Conservation (phyloP, 2,329 filamentous ascomycete genomes). For the Cercospora sp. region DNA sequence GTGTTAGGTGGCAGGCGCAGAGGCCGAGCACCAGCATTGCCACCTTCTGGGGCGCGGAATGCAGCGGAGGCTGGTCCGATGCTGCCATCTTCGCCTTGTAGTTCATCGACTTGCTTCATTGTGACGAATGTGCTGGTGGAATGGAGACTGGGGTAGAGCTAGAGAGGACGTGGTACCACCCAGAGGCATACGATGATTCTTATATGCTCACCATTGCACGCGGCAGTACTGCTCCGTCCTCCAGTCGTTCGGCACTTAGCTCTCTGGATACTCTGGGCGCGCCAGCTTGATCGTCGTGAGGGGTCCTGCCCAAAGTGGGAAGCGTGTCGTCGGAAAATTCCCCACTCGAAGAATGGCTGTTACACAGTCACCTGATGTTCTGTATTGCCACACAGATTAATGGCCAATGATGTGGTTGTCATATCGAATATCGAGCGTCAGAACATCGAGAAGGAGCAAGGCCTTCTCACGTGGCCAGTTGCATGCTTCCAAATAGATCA, state of each 20-base stretch:
- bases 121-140: not conserved
- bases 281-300: slow-evolving; percentile 6
- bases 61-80: slow-evolving; percentile 9
- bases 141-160: not conserved
- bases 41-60: slow-evolving; percentile 19
- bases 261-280: not conserved
- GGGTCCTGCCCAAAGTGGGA: slow-evolving; percentile 2
- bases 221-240: not conserved
- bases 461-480: not conserved
- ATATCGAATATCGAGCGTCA: not conserved
- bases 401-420: not conserved
- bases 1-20: slow-evolving; percentile 22
- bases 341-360: not conserved
- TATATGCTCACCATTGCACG: slow-evolving; percentile 4
- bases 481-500: slow-evolving; percentile 8
- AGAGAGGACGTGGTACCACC: not conserved
- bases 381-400: not conserved
- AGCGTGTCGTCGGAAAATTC: slow-evolving; percentile 6
- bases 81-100: slow-evolving; percentile 15
- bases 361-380: slow-evolving; percentile 1
- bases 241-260: not conserved
- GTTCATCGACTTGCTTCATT: slow-evolving; percentile 19
- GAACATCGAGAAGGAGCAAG: not conserved
- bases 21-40: slow-evolving; percentile 11
- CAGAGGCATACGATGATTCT: not conserved